A percentile compares a stretch with the other conserved stretches of the same genome.
Conservation (phyloP, 768 basidiomycete genomes). For the Coprinellus micaceus region DNA sequence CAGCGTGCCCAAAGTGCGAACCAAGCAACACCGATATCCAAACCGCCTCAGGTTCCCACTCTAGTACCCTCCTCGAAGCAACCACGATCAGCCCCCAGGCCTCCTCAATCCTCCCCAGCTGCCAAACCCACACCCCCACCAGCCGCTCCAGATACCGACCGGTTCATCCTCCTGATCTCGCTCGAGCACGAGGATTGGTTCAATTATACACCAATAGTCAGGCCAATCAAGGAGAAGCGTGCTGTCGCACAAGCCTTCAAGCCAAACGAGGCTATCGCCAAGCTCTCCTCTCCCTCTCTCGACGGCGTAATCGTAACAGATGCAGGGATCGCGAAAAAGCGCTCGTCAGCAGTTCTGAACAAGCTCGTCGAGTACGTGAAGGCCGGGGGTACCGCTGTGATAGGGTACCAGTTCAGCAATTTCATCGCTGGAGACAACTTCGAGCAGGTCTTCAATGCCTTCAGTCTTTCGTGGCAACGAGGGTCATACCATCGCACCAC, state of each 20-base stretch:
- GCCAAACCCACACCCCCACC: neutral
- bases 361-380: conserved; percentile 36
- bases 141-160: neutral
- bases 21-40: too few relatives aligned
- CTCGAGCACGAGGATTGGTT: conserved; percentile 24
- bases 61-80: too few relatives aligned
- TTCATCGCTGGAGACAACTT: conserved; percentile 22
- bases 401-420: conserved; percentile 33
- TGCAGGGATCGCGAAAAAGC: conserved; percentile 25
- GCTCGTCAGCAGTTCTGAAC: conserved; percentile 19
- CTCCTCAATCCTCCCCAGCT: neutral
- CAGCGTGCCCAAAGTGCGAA: too few relatives aligned
- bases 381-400: conserved; percentile 34
- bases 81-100: neutral
- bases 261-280: conserved; percentile 17
- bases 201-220: conserved; percentile 22
- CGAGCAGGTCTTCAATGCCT: conserved; percentile 26
- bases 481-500: conserved; percentile 40
- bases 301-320: conserved; percentile 35
- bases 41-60: too few relatives aligned
- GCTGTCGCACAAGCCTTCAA: conserved; percentile 18
- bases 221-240: conserved; percentile 22
- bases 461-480: conserved; percentile 34
- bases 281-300: conserved; percentile 25
- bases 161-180: conserved; percentile 29